Percentiles rank a stretch among this genome's conserved stretches.
These are phyloP conservation scores for Suillus plorans DNA, from an alignment of 768 basidiomycete species.

Conservation along the genomic window DNA sequence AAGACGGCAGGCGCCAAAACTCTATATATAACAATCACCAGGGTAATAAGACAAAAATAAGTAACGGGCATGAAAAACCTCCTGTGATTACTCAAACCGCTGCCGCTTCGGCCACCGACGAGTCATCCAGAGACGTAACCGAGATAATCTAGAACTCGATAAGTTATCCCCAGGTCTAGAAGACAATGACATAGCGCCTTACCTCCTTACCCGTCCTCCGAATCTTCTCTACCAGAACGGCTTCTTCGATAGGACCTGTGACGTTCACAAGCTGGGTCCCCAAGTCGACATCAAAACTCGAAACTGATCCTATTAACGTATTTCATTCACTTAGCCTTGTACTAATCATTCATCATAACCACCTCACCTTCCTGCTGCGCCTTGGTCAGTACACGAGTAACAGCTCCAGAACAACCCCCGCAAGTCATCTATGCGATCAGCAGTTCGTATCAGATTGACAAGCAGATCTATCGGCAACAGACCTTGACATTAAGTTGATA, in stretches of 20 bases:
- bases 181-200: constrained; percentile 10
- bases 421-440: constrained; percentile 73
- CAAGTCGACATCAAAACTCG: constrained; percentile 59
- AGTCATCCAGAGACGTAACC: constrained; percentile 29
- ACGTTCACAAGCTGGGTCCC: constrained; percentile 75
- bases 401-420: constrained; percentile 80
- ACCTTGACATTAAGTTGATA: constrained; percentile 90
- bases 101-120: background rate
- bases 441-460: background rate
- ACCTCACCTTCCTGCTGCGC: constrained; percentile 43
- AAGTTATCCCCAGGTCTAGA: background rate
- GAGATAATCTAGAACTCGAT: constrained; percentile 39
- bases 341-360: constrained; percentile 4
- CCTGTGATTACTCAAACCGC: no score
- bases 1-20: no score
- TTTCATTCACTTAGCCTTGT: constrained; percentile 2
- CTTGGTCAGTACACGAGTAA: constrained; percentile 72
- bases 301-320: constrained; percentile 4
- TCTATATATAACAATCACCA: no score
- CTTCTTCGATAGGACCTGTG: constrained; percentile 57
- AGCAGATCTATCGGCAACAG: constrained; percentile 5
- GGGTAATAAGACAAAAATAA: no score
- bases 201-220: constrained; percentile 94
- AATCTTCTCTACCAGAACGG: constrained; percentile 68
- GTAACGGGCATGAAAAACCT: background rate